A percentile compares a stretch with the other conserved stretches of the same genome.
Evolutionary conservation across 148 eudicot genomes (phyloP).

Genomic region (Suaeda aralocaspica): DNA sequence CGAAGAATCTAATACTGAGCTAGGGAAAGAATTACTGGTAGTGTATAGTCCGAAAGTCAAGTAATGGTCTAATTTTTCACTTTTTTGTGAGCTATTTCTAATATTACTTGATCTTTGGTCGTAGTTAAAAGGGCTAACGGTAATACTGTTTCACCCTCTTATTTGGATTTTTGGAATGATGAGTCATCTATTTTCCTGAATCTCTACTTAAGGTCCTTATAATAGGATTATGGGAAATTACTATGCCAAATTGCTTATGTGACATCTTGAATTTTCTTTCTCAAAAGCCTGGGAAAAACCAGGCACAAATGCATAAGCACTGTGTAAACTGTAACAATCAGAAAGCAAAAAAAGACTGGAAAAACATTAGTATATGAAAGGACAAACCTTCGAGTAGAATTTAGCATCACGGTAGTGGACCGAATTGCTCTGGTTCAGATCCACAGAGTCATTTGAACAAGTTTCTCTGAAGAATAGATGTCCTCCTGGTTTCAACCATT

Average conservation of each 20-base stretch:
- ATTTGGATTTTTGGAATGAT: too few relatives aligned
- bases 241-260: not conserved
- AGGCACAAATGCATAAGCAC: not conserved
- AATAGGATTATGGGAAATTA: too few relatives aligned
- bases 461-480: slow-evolving; percentile 75
- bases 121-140: too few relatives aligned
- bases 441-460: slow-evolving; percentile 72
- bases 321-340: not conserved
- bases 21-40: not conserved
- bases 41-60: not conserved
- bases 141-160: too few relatives aligned
- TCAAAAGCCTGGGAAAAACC: not conserved
- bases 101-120: not conserved
- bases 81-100: not conserved
- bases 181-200: too few relatives aligned
- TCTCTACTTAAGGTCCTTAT: too few relatives aligned
- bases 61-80: not conserved
- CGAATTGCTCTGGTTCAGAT: slow-evolving; percentile 57
- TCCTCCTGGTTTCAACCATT: slow-evolving; percentile 89
- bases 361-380: not conserved
- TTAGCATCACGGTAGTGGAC: slow-evolving; percentile 79
- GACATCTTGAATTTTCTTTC: not conserved
- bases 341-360: slow-evolving; percentile 4
- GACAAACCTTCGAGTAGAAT: slow-evolving; percentile 69
- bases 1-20: not conserved